phyloP scores from a whole-genome alignment of 192 early-diverging fungal genomes.

The Funneliformis mosseae region DNA sequence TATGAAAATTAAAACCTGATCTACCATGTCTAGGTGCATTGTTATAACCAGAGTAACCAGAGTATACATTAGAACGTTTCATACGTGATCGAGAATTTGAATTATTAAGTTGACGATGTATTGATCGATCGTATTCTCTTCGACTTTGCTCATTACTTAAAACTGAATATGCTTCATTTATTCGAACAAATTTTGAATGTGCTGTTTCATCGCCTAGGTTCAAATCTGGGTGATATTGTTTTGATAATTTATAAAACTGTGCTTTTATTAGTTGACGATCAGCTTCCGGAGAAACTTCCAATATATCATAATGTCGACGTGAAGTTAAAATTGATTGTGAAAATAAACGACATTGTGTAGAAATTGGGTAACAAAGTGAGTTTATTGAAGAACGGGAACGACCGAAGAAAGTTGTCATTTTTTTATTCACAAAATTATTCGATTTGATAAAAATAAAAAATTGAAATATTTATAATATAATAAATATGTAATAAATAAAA shows the following conservation, averaged over 20 bases:
- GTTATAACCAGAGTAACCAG: no score
- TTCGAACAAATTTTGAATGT: constrained; percentile 69
- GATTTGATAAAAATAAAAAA: no score
- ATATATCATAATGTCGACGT: constrained; percentile 49
- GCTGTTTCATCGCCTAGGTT: constrained; percentile 72
- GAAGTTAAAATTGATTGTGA: not conserved
- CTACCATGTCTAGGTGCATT: not conserved
- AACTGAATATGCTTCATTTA: constrained; percentile 87
- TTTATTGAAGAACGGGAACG: not conserved
- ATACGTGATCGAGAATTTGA: not conserved
- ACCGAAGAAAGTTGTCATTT: not conserved
- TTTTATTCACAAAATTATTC: no score
- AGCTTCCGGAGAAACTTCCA: constrained; percentile 43
- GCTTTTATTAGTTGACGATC: constrained; percentile 64
- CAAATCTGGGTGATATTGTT: constrained; percentile 82
- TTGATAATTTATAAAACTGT: constrained; percentile 74
- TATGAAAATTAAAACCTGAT: not conserved
- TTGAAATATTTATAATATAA: no score
- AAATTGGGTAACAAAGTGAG: not conserved
- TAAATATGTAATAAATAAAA: no score
- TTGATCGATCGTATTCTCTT: constrained; percentile 70
- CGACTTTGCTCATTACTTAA: constrained; percentile 72
- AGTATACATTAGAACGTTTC: not conserved
- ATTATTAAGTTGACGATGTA: not conserved
- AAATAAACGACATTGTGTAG: not conserved